A percentile compares a stretch with the other conserved stretches of the same genome.
phyloP scores from a whole-genome alignment of 345 rosid genomes.

The Populus nigra region DNA sequence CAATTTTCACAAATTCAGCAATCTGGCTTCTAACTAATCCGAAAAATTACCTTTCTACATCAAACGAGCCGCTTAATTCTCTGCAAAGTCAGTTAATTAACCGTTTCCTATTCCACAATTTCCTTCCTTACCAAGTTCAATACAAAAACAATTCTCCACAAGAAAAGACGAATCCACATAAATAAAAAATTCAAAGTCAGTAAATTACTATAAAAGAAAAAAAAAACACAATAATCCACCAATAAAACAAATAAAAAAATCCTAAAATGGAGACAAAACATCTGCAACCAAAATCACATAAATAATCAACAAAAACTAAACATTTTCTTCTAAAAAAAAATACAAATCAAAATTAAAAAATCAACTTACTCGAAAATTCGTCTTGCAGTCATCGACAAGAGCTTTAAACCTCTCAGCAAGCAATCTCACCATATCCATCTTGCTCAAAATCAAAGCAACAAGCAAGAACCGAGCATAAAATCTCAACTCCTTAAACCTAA shows the following conservation, averaged over 20 bases:
- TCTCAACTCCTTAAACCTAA: slow-evolving; percentile 80
- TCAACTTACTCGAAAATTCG: slow-evolving; percentile 62
- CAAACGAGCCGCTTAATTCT: not conserved
- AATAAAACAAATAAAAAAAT: not conserved
- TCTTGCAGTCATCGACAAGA: slow-evolving; percentile 66
- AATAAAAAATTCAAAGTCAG: not conserved
- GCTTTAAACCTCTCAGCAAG: slow-evolving; percentile 25
- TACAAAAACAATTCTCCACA: not conserved
- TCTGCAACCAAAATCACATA: not conserved
- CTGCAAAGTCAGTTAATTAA: not conserved
- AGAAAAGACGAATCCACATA: not conserved
- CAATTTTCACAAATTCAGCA: not conserved
- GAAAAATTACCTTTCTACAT: not conserved
- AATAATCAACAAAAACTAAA: not conserved
- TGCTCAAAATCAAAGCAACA: slow-evolving; percentile 71
- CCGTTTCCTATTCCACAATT: slow-evolving; percentile 7
- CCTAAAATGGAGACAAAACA: not conserved
- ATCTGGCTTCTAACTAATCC: not conserved
- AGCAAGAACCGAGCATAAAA: slow-evolving; percentile 86
- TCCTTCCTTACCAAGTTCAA: not conserved
- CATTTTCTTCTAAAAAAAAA: not conserved
- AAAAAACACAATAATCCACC: not conserved
- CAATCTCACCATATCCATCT: slow-evolving; percentile 52
- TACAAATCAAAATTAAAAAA: not conserved
- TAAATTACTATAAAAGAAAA: not conserved